A percentile compares a stretch with the other conserved stretches of the same genome.
These are phyloP conservation scores for Pestalotiopsis sp. DNA, from an alignment of 2,329 filamentous ascomycete genomes.

Conservation along the genomic window DNA sequence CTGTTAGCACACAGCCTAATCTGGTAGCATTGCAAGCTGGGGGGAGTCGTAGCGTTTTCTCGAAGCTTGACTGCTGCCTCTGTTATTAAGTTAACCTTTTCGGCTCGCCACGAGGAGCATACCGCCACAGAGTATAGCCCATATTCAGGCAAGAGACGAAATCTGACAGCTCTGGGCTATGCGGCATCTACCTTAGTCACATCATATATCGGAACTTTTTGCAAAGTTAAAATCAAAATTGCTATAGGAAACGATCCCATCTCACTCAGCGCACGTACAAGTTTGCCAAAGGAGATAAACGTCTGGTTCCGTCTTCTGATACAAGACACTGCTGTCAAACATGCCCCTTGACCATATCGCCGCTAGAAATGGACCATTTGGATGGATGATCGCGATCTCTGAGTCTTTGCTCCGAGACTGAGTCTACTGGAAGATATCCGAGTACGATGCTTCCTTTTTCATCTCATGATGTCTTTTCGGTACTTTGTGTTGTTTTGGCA, in stretches of 20 bases:
- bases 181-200: not conserved
- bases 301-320: not conserved
- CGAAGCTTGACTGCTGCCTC: not conserved
- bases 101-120: not conserved
- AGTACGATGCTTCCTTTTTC: not conserved
- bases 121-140: not conserved
- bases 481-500: not conserved
- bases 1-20: not conserved
- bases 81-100: not conserved
- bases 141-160: not conserved
- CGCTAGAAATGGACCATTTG: not conserved
- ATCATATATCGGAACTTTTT: not conserved
- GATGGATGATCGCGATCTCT: not conserved
- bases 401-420: not conserved
- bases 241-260: not conserved
- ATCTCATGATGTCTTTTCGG: not conserved
- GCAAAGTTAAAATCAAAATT: not conserved
- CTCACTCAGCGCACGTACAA: not conserved
- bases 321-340: not conserved
- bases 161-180: not conserved
- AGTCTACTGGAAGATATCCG: not conserved
- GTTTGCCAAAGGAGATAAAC: not conserved
- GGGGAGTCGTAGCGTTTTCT: not conserved
- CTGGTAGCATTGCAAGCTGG: not conserved
- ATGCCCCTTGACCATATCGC: not conserved